These are phyloP conservation scores for Phoenix roebelenii DNA, from an alignment of 176 grass and related monocot genomes.

Conservation along the genomic window DNA sequence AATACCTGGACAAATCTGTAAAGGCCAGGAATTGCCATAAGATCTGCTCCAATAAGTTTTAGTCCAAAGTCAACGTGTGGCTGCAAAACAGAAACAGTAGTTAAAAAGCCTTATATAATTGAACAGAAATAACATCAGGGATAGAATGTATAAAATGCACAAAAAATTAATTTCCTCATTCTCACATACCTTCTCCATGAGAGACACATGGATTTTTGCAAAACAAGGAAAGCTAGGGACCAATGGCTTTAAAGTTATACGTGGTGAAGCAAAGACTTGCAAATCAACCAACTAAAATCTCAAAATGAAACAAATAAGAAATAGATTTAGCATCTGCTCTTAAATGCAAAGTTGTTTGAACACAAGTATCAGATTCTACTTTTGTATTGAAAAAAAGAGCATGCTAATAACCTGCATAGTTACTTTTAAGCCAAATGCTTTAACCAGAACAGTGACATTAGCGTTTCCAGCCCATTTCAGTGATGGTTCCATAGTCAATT, in stretches of 20 bases:
- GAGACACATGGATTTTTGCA: conserved; percentile 66
- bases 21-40: conserved; percentile 98
- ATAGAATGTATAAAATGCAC: background rate
- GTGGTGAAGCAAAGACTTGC: conserved; percentile 82
- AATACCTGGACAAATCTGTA: conserved; percentile 38
- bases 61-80: conserved; percentile 98
- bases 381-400: background rate
- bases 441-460: conserved; percentile 73
- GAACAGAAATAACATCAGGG: too few species aligned
- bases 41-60: conserved; percentile 76
- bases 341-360: too few species aligned
- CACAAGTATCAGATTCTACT: background rate
- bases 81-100: conserved; percentile 35
- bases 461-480: conserved; percentile 98
- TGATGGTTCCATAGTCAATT: conserved; percentile 91
- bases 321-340: too few species aligned
- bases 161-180: conserved; percentile 4
- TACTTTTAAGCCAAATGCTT: conserved; percentile 71
- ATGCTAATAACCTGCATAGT: conserved; percentile 44
- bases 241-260: conserved; percentile 90
- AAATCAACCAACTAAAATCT: conserved; percentile 77
- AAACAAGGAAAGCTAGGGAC: conserved; percentile 90
- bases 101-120: too few species aligned
- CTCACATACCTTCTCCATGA: conserved; percentile 76
- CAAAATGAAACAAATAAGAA: background rate